Percentiles rank a stretch among this genome's conserved stretches.
phyloP scores from a whole-genome alignment of 768 basidiomycete genomes.

The Lactarius vividus region DNA sequence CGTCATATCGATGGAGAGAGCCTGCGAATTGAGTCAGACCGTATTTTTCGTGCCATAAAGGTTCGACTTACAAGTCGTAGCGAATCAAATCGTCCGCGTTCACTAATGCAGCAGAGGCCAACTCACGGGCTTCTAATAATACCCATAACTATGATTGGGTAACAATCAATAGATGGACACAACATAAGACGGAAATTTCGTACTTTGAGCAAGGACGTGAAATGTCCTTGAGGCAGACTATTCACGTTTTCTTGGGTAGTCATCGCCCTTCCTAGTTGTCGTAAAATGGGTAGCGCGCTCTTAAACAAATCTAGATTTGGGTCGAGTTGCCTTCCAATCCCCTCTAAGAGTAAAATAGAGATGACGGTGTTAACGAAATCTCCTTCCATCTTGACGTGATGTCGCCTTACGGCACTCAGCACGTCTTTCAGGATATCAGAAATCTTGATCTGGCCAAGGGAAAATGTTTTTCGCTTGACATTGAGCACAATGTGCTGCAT shows the following conservation, averaged over 20 bases:
- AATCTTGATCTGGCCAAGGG: constrained; percentile 94
- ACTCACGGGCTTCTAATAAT: constrained; percentile 86
- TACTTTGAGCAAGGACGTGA: constrained; percentile 89
- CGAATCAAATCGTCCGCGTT: constrained; percentile 85
- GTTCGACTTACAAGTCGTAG: constrained; percentile 72
- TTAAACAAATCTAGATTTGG: constrained; percentile 93
- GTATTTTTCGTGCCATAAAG: constrained; percentile 2
- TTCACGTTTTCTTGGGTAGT: constrained; percentile 65
- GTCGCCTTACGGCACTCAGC: constrained; percentile 76
- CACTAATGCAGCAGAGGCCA: constrained; percentile 74
- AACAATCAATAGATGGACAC: constrained; percentile 14
- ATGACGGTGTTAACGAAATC: constrained; percentile 99
- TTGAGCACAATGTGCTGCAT: constrained; percentile 94
- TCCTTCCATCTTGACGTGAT: constrained; percentile 98
- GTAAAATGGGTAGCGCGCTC: constrained; percentile 88
- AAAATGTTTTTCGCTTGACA: constrained; percentile 96
- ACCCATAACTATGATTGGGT: constrained; percentile 69
- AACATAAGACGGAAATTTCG: constrained; percentile 25
- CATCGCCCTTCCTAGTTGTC: constrained; percentile 92
- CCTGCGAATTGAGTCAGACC: constrained; percentile 38
- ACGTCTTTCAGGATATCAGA: constrained; percentile 91
- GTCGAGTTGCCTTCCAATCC: constrained; percentile 92
- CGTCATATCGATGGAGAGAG: constrained; percentile 48
- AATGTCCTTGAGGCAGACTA: constrained; percentile 62
- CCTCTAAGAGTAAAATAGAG: constrained; percentile 88